Conservation (phyloP, 345 rosid genomes). For the Boechera divaricarpa region DNA sequence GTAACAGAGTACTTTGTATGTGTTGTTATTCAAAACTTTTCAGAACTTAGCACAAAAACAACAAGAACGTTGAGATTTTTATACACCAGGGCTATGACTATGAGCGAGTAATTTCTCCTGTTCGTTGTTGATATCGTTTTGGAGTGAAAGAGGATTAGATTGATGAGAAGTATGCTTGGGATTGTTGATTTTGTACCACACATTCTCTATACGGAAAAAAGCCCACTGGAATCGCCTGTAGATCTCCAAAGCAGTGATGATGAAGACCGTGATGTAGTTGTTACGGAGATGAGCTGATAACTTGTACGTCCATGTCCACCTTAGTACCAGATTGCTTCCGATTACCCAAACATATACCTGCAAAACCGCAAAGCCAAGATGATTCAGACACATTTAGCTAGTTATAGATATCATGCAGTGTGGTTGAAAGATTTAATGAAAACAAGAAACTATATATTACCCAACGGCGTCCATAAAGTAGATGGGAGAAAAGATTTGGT, state of each 20-base stretch:
- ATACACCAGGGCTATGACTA: constrained; percentile 58
- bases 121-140: constrained; percentile 52
- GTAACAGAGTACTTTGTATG: constrained; percentile 15
- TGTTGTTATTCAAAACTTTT: constrained; percentile 33
- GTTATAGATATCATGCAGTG: neutral
- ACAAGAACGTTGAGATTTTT: constrained; percentile 27
- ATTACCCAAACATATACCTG: constrained; percentile 94
- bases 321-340: constrained; percentile 83
- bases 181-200: constrained; percentile 77
- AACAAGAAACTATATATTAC: constrained; percentile 49
- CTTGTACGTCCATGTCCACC: constrained; percentile 98
- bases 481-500: constrained; percentile 59
- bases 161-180: constrained; percentile 58
- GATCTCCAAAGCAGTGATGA: constrained; percentile 82
- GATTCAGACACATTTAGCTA: neutral
- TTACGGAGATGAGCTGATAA: constrained; percentile 95
- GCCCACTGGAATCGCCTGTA: constrained; percentile 92
- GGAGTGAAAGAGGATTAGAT: constrained; percentile 24
- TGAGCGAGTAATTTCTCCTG: constrained; percentile 62
- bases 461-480: constrained; percentile 79
- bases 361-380: constrained; percentile 18
- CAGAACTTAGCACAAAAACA: constrained; percentile 18
- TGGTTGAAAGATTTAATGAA: neutral
- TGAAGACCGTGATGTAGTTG: constrained; percentile 80
- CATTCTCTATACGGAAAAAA: constrained; percentile 92